Evolutionary conservation across 108 stramenopile genomes (phyloP).

Genomic region (Bacterosira constricta): DNA sequence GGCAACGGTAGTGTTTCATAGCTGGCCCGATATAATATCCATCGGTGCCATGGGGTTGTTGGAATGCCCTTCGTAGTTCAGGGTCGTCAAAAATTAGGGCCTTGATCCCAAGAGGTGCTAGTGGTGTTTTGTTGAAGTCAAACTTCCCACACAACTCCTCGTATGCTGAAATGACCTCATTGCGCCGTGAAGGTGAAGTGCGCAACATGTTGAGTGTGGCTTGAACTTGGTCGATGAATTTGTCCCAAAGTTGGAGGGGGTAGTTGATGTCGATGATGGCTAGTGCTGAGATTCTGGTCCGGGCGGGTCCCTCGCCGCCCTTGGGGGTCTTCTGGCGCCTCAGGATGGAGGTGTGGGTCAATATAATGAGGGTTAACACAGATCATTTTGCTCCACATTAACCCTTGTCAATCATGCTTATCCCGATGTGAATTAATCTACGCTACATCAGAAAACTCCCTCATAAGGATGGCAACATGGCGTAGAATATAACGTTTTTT

Average conservation of each 20-base stretch:
- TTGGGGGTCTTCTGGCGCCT: too few species aligned
- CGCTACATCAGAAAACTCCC: too few species aligned
- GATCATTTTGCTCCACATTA: too few species aligned
- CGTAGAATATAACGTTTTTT: too few species aligned
- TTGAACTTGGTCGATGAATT: conserved; percentile 20
- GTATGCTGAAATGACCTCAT: conserved; percentile 48
- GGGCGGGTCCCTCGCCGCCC: too few species aligned
- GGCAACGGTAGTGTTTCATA: conserved; percentile 36
- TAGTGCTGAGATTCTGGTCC: neutral
- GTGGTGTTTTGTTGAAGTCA: conserved; percentile 40
- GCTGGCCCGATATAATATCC: conserved; percentile 46
- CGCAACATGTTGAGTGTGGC: conserved; percentile 28
- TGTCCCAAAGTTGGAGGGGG: conserved; percentile 15
- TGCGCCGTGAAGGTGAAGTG: conserved; percentile 28
- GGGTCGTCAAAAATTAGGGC: conserved; percentile 26
- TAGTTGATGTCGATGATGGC: conserved; percentile 14
- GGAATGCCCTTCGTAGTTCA: conserved; percentile 20
- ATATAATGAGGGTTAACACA: too few species aligned
- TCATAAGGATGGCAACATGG: too few species aligned
- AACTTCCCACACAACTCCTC: conserved; percentile 28
- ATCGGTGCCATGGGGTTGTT: conserved; percentile 18
- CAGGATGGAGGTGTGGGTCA: too few species aligned
- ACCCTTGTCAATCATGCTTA: too few species aligned
- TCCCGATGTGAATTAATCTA: too few species aligned
- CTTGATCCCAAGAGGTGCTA: conserved; percentile 6